Evolutionary conservation across 2,329 filamentous ascomycete species (phyloP).

Genomic region (Berkeleyomyces rouxiae): DNA sequence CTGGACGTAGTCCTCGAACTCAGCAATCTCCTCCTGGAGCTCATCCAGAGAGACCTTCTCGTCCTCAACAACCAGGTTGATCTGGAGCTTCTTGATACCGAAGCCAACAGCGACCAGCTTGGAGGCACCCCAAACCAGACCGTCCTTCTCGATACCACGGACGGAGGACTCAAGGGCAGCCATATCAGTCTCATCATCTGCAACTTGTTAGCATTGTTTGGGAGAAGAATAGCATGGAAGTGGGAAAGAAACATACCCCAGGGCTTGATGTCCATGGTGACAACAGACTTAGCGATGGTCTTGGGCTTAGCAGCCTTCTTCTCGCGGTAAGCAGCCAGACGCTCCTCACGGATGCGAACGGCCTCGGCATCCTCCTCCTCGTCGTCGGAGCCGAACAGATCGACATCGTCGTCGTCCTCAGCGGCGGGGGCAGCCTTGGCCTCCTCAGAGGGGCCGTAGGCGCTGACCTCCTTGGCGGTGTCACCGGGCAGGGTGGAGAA

Average conservation of each 20-base stretch:
- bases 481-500: conserved; percentile 85
- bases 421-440: conserved; percentile 70
- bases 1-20: conserved; percentile 89
- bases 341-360: conserved; percentile 67
- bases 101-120: conserved; percentile 83
- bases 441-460: conserved; percentile 69
- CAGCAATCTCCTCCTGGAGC: conserved; percentile 67
- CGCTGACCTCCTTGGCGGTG: conserved; percentile 70
- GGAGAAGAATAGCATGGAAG: background rate
- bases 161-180: conserved; percentile 63
- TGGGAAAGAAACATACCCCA: conserved; percentile 65
- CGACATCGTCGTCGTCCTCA: conserved; percentile 52
- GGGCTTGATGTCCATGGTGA: conserved; percentile 93
- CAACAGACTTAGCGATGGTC: conserved; percentile 85
- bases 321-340: conserved; percentile 82
- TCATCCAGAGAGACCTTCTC: conserved; percentile 54
- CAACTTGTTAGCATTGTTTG: conserved; percentile 16
- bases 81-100: conserved; percentile 98
- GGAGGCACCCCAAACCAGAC: conserved; percentile 88
- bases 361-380: conserved; percentile 91
- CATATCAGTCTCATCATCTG: conserved; percentile 91
- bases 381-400: conserved; percentile 83
- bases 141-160: conserved; percentile 73
- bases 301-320: conserved; percentile 94
- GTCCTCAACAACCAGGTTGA: conserved; percentile 94